Conservation (phyloP, 1,139 yeast species). For the Scheffersomyces parashehatae region DNA sequence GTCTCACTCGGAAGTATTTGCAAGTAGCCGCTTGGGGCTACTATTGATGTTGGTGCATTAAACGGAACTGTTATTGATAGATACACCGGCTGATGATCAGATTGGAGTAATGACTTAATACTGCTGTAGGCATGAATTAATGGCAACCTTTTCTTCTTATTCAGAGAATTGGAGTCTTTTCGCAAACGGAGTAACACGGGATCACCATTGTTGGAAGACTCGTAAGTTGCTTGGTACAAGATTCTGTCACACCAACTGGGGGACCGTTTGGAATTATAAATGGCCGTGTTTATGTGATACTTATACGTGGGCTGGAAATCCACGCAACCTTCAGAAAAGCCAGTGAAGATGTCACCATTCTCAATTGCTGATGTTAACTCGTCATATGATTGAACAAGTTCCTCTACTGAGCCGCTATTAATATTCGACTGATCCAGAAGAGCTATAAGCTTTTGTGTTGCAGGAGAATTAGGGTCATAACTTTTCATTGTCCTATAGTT, state of each 20-base stretch:
- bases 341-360: constrained; percentile 51
- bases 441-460: constrained; percentile 2
- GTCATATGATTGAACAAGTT: constrained; percentile 45
- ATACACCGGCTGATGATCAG: constrained; percentile 49
- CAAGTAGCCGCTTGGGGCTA: constrained; percentile 43
- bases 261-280: constrained; percentile 57
- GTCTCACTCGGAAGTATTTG: constrained; percentile 33
- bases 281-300: constrained; percentile 48
- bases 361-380: constrained; percentile 54
- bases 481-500: constrained; percentile 65
- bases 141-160: constrained; percentile 18
- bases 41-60: constrained; percentile 41
- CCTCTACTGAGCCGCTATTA: constrained; percentile 15
- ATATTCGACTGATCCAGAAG: constrained; percentile 6
- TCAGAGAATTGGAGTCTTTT: constrained; percentile 4
- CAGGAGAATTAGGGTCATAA: constrained; percentile 10
- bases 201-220: constrained; percentile 9
- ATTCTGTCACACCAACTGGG: constrained; percentile 95
- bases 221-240: constrained; percentile 54
- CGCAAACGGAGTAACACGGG: constrained; percentile 2
- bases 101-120: constrained; percentile 30
- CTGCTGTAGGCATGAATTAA: constrained; percentile 40
- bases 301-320: constrained; percentile 78
- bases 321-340: constrained; percentile 64
- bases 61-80: constrained; percentile 45